Evolutionary conservation across 305 asterid species (phyloP).

Genomic region (Withania somnifera): DNA sequence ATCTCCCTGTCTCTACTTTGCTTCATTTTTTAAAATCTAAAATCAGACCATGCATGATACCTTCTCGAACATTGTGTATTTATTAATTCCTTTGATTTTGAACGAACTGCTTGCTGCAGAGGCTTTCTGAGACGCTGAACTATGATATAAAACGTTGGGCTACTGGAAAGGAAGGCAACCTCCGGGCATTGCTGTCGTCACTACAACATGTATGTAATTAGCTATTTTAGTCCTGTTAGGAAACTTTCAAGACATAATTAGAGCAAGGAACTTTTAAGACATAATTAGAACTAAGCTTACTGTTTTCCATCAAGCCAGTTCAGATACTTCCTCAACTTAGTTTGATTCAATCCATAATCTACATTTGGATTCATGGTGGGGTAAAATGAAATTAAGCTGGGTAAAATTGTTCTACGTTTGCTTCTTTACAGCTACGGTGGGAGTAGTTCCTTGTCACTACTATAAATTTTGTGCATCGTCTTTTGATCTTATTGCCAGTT

Average conservation of each 20-base stretch:
- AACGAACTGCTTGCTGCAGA: constrained; percentile 31
- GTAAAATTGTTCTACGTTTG: not conserved
- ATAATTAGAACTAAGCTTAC: not conserved
- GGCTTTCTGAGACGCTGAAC: constrained; percentile 60
- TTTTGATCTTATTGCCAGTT: not conserved
- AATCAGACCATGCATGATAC: not conserved
- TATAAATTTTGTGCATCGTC: not conserved
- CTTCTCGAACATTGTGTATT: not conserved
- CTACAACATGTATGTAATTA: constrained; percentile 51
- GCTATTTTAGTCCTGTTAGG: not conserved
- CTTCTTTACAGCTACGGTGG: not conserved
- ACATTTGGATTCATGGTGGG: not conserved
- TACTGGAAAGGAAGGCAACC: constrained; percentile 84
- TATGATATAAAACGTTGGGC: constrained; percentile 80
- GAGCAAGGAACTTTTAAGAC: not conserved
- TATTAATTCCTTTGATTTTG: not conserved
- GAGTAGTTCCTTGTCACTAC: not conserved
- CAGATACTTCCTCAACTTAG: not conserved
- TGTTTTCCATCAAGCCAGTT: not conserved
- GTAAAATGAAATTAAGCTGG: not conserved
- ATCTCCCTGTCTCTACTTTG: not conserved
- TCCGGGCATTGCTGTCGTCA: constrained; percentile 82
- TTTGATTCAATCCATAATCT: not conserved
- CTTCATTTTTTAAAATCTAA: not conserved
- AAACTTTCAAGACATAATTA: not conserved